Base-by-base conservation (phyloP, 306 rosid species). In the Senna tora region DNA sequence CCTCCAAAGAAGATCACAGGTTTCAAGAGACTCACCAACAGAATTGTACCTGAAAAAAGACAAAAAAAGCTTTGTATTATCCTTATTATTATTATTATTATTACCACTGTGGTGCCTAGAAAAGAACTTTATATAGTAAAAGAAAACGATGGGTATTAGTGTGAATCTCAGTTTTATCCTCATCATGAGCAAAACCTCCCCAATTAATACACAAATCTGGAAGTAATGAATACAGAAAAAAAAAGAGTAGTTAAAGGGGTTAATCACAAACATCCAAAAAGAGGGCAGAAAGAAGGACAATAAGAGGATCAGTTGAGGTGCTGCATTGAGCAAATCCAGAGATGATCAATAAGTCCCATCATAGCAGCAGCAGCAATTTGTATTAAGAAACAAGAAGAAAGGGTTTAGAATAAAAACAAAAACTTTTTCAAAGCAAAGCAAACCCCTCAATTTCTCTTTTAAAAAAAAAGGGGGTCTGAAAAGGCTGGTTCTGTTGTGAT, bases 1-100 rank as follows among this genome's bases (percentile, higher is more conserved):
- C 65, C 88, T 77, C 88, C 86, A 86, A 81, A 73, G 81, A 80
- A 72, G 75, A 79, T 82, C 87, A 81, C 96, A 85, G 73, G 80
- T 84, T 75, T 81, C 87, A 87, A 86, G 60, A 45, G 60, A 53
- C 76, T 56, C 69, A 71, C 11, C 43, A 59, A 16, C 82, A 80
- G 80, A 74, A 72, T 60, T 73, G 72, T 34, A 61, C 81, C 91
- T 76, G 85, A 54, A 65, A 78, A 42, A 75, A 56, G 80, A 56
- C 19, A 50, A 34, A 28, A 72, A 65, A 55, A 55, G 46, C 16
- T 42, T 34, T 4, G 66, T 22, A 38, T 66, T 76, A 49, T 70
- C 69, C 34, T 51, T 43, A 49, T 73, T 72, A 49, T 51, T 43
- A n/a, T n/a, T n/a, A n/a, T n/a, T n/a, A n/a, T n/a, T n/a, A n/a